Base-by-base conservation (phyloP, 2,329 filamentous ascomycete species). In the Xylaria sp. region DNA sequence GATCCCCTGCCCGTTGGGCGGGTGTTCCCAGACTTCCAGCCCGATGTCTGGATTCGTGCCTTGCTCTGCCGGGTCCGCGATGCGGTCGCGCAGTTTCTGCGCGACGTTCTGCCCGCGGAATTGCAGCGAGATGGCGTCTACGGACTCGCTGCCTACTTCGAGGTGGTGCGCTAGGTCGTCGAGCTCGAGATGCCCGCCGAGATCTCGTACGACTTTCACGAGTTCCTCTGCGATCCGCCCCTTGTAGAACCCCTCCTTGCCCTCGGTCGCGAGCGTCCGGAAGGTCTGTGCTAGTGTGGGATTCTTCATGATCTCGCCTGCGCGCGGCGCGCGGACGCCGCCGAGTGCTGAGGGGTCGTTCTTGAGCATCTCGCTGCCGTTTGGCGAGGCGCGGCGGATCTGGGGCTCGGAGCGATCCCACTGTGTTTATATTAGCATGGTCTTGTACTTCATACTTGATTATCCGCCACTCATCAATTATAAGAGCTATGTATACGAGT, bases 1-100 rank as follows among this genome's bases (percentile, higher is more conserved):
- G 67, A 98, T 94, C 1, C 95, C 95, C 78, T 98, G 95, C 0
- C 95, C 94, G 71, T 98, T 98, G 8, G 95, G 95, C 37, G 94
- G 94, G 74, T 98, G 94, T 74, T 99, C 95, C 94, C 94, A 98
- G 0, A 99, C 81, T 73, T 96, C 89, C 43, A 97, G 84, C 9
- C 88, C 87, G 12, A 80, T 76, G 53, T 82, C 79, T 23, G 75
- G 71, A 61, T 74, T 70, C 4, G 77, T 74, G 17, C 51, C 25
- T 40, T 65, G 59, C 19, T 28, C 9, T 74, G 65, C 77, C 74
- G 8, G 72, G 61, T 38, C 76, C 72, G 78, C 57, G 8, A 72
- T 60, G n/a, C 61, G 62, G 21, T 69, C 68, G 49, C 67, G 60
- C 31, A 71, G 60, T 17, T 56, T 59, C 8, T 76, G 67, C 2